These are phyloP conservation scores for Lophium mytilinum DNA, from an alignment of 495 filamentous ascomycete genomes.

Conservation along the genomic window DNA sequence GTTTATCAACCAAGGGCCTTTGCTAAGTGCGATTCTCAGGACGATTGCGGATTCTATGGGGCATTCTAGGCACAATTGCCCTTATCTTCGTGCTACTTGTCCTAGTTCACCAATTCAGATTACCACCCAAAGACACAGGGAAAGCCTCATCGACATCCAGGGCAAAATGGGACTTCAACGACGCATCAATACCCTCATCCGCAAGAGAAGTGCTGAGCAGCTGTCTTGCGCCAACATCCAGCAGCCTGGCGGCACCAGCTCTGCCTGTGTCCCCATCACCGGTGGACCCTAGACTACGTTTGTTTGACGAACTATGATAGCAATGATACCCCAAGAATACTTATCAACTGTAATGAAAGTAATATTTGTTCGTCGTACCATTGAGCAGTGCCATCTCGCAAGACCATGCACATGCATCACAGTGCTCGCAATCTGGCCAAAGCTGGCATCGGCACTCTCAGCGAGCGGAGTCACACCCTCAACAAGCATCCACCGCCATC, in stretches of 20 bases:
- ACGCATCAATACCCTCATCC: slow-evolving; percentile 16
- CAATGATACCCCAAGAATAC: no score
- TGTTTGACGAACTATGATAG: slow-evolving; percentile 22
- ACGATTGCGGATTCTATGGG: slow-evolving; percentile 20
- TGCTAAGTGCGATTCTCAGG: slow-evolving; percentile 6
- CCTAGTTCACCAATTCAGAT: slow-evolving; percentile 13
- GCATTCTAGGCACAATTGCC: slow-evolving; percentile 11
- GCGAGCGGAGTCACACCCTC: no score
- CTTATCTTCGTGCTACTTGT: slow-evolving; percentile 8
- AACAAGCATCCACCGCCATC: no score
- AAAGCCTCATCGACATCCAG: background rate
- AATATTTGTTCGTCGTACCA: no score
- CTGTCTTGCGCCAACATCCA: background rate
- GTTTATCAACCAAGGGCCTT: no score
- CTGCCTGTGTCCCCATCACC: background rate
- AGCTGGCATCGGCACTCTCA: no score
- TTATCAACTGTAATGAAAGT: no score
- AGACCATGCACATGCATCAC: no score
- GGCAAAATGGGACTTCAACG: background rate
- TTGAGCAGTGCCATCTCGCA: no score
- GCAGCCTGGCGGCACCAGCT: background rate
- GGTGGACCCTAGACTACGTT: slow-evolving; percentile 11
- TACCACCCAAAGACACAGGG: background rate
- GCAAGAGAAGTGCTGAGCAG: slow-evolving; percentile 17
- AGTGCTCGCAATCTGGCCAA: no score